Evolutionary conservation across 2,329 filamentous ascomycete species (phyloP).

Genomic region (Apiospora phragmitis): DNA sequence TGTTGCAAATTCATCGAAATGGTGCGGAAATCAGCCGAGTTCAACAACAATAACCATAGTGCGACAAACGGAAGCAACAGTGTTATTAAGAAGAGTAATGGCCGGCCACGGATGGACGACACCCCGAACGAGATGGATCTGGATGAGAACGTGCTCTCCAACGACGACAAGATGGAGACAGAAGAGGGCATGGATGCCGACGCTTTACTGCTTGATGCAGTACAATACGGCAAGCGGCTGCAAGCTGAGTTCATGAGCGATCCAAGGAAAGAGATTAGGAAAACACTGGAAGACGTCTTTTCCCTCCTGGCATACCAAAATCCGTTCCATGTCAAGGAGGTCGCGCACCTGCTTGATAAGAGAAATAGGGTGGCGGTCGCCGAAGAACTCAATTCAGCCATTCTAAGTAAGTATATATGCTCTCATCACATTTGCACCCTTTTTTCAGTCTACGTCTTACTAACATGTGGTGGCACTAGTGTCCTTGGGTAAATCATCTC

Average conservation of each 20-base stretch:
- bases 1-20: conserved; percentile 96
- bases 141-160: conserved; percentile 36
- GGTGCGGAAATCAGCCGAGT: conserved; percentile 73
- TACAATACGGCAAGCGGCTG: conserved; percentile 78
- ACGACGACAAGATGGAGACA: conserved; percentile 53
- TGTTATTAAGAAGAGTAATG: conserved; percentile 43
- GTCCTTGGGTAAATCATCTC: conserved; percentile 85
- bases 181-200: conserved; percentile 42
- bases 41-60: conserved; percentile 43
- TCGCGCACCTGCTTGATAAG: conserved; percentile 76
- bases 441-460: background rate
- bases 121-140: conserved; percentile 59
- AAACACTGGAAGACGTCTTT: conserved; percentile 81
- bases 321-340: conserved; percentile 70
- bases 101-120: conserved; percentile 39
- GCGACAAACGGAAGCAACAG: conserved; percentile 44
- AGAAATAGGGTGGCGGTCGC: conserved; percentile 76
- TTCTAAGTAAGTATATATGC: conserved; percentile 66
- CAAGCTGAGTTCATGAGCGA: conserved; percentile 76
- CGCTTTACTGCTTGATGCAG: conserved; percentile 64
- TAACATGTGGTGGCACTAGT: conserved; percentile 49
- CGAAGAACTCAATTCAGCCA: conserved; percentile 92
- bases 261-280: conserved; percentile 66
- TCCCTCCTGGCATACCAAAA: conserved; percentile 85
- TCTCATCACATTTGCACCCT: background rate